Percentiles rank a stretch among this genome's conserved stretches.
Conservation (phyloP, 305 asterid species). For the Fraxinus sp. region DNA sequence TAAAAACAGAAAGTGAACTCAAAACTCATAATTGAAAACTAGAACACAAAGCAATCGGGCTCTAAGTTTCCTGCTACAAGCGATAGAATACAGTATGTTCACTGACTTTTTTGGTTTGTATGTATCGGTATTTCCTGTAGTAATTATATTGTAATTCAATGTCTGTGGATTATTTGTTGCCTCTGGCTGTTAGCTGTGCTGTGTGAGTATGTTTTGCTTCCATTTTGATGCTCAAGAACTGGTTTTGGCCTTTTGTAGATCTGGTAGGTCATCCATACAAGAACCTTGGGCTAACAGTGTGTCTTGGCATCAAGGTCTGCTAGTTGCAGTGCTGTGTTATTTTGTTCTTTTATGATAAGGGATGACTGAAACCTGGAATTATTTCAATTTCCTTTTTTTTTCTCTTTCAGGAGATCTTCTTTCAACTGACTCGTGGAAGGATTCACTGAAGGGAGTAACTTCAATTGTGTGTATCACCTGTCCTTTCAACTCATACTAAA, state of each 20-base stretch:
- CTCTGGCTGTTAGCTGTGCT: not conserved
- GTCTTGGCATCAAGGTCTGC: constrained; percentile 84
- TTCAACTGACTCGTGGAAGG: constrained; percentile 71
- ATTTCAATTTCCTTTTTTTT: constrained; percentile 22
- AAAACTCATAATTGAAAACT: no score
- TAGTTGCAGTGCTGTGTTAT: constrained; percentile 20
- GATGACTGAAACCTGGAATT: constrained; percentile 6
- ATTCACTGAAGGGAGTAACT: constrained; percentile 84
- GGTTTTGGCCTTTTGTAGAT: constrained; percentile 48
- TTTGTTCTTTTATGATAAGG: constrained; percentile 14
- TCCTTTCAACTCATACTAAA: not conserved
- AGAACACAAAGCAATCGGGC: no score
- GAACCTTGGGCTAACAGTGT: constrained; percentile 80
- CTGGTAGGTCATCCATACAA: constrained; percentile 71
- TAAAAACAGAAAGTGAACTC: no score
- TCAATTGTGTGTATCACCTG: constrained; percentile 64
- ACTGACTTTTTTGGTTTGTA: not conserved
- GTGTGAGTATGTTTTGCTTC: constrained; percentile 10
- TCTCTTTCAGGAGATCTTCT: constrained; percentile 63
- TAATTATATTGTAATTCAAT: not conserved
- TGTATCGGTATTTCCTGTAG: not conserved
- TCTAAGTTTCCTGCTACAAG: not conserved
- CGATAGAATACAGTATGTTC: not conserved
- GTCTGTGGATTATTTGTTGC: not conserved
- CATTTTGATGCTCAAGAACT: constrained; percentile 23